Evolutionary conservation across 129 eudicot genomes (phyloP).

Genomic region (Chrysanthemum lavandulifolium): DNA sequence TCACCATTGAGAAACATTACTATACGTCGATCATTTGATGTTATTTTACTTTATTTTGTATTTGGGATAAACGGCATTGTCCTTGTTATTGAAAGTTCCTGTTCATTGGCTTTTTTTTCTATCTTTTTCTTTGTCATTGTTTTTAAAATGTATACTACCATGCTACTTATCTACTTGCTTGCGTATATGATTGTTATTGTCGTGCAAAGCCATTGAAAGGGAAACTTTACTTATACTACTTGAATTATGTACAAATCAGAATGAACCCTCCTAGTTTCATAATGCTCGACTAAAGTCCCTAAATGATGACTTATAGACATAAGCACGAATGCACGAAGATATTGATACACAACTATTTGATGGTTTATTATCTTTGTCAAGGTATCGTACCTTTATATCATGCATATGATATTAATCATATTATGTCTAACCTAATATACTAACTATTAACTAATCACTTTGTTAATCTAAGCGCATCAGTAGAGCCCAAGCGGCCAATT

Average conservation of each 20-base stretch:
- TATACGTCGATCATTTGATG: constrained; percentile 1
- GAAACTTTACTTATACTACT: constrained; percentile 1
- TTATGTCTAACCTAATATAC: too few species aligned
- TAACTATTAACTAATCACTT: too few species aligned
- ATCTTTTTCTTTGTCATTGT: constrained; percentile 27
- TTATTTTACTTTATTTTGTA: background rate
- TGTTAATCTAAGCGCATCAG: too few species aligned
- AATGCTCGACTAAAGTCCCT: background rate
- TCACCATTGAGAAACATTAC: constrained; percentile 1
- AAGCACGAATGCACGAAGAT: too few species aligned
- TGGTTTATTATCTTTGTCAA: background rate
- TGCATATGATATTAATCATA: too few species aligned
- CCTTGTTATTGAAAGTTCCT: constrained; percentile 22
- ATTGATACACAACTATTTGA: background rate
- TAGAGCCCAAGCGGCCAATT: too few species aligned
- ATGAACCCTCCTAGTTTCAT: constrained; percentile 15
- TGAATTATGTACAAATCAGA: constrained; percentile 8
- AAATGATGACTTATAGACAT: background rate
- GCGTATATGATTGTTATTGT: constrained; percentile 26
- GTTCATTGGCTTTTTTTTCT: constrained; percentile 15
- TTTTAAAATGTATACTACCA: constrained; percentile 21
- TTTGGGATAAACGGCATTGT: constrained; percentile 27
- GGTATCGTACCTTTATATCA: too few species aligned
- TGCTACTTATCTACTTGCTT: constrained; percentile 34
- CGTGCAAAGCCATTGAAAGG: constrained; percentile 31